A percentile compares a stretch with the other conserved stretches of the same genome.
Conservation (phyloP, 768 basidiomycete genomes). For the Suillus subluteus region DNA sequence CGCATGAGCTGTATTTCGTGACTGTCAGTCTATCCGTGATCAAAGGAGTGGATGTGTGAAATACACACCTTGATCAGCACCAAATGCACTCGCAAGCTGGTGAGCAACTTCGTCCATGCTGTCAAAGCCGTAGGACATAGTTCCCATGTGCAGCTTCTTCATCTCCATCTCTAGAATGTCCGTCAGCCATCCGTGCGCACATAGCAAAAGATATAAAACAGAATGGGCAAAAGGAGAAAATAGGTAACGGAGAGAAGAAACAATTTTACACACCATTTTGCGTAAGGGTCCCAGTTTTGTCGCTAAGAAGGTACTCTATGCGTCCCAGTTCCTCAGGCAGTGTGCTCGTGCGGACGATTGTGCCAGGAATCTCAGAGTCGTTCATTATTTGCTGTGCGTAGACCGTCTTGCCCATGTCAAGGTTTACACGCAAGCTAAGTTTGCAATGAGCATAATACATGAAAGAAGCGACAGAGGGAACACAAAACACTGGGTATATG, state of each 20-base stretch:
- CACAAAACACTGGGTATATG: not conserved
- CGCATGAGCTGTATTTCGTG: constrained; percentile 36
- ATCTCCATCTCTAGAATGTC: constrained; percentile 89
- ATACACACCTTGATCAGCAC: constrained; percentile 58
- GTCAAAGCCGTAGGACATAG: constrained; percentile 94
- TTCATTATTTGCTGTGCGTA: constrained; percentile 96
- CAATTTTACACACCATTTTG: constrained; percentile 75
- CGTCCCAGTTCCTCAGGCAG: constrained; percentile 95
- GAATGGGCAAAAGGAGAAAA: not conserved
- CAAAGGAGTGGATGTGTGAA: not conserved
- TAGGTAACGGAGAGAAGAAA: not conserved
- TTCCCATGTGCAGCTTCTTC: constrained; percentile 98
- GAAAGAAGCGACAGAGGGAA: constrained; percentile 8
- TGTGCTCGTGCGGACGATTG: constrained; percentile 97
- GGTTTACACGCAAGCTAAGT: constrained; percentile 90
- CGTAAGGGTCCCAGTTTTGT: constrained; percentile 97
- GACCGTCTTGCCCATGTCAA: constrained; percentile 99
- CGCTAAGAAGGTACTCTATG: constrained; percentile 93
- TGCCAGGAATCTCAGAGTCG: constrained; percentile 89
- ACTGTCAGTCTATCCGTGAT: not conserved
- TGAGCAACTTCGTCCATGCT: constrained; percentile 99
- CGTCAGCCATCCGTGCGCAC: constrained; percentile 1
- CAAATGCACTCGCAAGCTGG: constrained; percentile 87
- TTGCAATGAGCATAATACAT: not conserved
- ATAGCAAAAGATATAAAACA: not conserved